A percentile compares a stretch with the other conserved stretches of the same genome.
Conservation (phyloP, 352 stramenopile species). For the Halophytophthora batemanensis region DNA sequence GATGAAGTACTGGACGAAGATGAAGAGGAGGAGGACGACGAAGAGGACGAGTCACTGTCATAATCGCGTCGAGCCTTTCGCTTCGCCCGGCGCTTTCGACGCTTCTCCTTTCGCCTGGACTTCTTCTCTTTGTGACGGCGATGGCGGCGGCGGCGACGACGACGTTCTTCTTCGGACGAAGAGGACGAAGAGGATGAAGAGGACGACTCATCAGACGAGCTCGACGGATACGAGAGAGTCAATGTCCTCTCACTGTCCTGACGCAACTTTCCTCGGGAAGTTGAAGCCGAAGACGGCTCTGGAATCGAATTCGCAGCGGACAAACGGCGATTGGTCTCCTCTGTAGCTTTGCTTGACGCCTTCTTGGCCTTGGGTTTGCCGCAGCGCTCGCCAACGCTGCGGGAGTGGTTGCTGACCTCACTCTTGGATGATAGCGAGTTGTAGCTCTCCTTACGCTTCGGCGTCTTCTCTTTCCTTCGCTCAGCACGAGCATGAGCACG, state of each 20-base stretch:
- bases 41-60: slow-evolving; percentile 23
- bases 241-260: slow-evolving; percentile 5
- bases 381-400: neutral
- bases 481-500: slow-evolving; percentile 1
- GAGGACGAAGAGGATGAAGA: neutral
- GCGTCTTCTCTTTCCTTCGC: neutral
- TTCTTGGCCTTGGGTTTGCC: slow-evolving; percentile 15
- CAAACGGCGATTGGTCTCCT: neutral
- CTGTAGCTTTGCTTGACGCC: slow-evolving; percentile 5
- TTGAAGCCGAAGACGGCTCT: neutral
- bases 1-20: slow-evolving; percentile 16
- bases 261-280: neutral
- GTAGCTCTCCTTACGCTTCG: neutral
- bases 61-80: slow-evolving; percentile 16
- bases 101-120: slow-evolving; percentile 9
- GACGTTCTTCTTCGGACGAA: slow-evolving; percentile 17
- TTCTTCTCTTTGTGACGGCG: slow-evolving; percentile 12
- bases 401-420: slow-evolving; percentile 1
- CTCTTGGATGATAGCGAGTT: slow-evolving; percentile 14
- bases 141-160: slow-evolving; percentile 9
- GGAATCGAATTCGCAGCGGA: neutral
- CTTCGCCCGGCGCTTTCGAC: slow-evolving; percentile 8
- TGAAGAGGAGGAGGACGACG: slow-evolving; percentile 4
- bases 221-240: slow-evolving; percentile 13
- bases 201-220: neutral